Evolutionary conservation across 441 rosid genomes (phyloP).

Genomic region (Populus hybrid): DNA sequence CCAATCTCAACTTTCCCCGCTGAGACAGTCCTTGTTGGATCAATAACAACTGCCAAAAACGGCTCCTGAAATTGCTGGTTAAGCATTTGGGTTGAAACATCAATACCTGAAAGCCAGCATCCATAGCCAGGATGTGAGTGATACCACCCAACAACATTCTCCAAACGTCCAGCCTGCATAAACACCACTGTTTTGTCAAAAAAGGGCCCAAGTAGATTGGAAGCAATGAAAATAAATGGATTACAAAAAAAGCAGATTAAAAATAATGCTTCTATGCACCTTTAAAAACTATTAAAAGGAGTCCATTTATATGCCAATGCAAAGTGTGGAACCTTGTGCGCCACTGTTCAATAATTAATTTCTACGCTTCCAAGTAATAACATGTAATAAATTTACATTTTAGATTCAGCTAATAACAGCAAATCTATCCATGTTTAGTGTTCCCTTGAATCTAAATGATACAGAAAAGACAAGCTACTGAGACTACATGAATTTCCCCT

Average conservation of each 20-base stretch:
- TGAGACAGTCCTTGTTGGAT: too few relatives aligned
- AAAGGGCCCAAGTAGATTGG: not conserved
- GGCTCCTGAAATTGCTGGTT: too few relatives aligned
- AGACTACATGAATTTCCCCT: not conserved
- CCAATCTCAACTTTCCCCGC: too few relatives aligned
- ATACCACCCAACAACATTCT: constrained; percentile 98
- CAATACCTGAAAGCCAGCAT: too few relatives aligned
- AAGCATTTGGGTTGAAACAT: too few relatives aligned
- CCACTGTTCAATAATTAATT: not conserved
- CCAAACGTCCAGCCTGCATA: constrained; percentile 82
- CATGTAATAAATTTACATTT: too few relatives aligned
- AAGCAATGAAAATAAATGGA: not conserved
- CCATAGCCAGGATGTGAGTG: too few relatives aligned
- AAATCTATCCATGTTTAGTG: too few relatives aligned
- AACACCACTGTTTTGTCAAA: constrained; percentile 4
- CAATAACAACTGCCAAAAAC: too few relatives aligned
- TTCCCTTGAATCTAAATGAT: not conserved
- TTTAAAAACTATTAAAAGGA: not conserved
- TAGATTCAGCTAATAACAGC: not conserved
- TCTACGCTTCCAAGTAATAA: not conserved
- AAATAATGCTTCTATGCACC: not conserved
- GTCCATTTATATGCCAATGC: not conserved
- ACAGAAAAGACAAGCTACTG: not conserved
- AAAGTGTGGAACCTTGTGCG: not conserved
- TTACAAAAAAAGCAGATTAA: not conserved